phyloP scores from a whole-genome alignment of 2,329 filamentous ascomycete species.

The Allantophomopsis lycopodina region DNA sequence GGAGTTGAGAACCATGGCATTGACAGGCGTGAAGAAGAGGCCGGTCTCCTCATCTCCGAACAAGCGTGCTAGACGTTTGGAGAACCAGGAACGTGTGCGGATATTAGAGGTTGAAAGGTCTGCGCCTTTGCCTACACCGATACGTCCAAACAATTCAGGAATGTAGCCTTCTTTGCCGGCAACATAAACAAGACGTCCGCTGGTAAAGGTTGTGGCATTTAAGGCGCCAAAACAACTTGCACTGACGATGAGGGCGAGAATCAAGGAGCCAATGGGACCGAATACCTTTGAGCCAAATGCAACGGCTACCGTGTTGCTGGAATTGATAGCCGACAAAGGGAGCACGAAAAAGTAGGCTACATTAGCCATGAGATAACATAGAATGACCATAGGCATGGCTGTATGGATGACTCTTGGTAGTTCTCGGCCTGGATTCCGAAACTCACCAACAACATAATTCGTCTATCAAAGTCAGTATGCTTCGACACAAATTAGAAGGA shows the following conservation, averaged over 20 bases:
- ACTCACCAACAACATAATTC: conserved; percentile 96
- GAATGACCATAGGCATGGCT: conserved; percentile 85
- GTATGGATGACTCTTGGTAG: conserved; percentile 92
- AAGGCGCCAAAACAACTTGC: conserved; percentile 89
- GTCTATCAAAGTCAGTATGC: conserved; percentile 42
- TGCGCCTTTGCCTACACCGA: conserved; percentile 49
- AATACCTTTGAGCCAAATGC: conserved; percentile 87
- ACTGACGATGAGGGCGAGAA: conserved; percentile 80
- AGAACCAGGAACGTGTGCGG: conserved; percentile 39
- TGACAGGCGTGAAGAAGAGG: conserved; percentile 87
- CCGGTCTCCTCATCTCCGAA: conserved; percentile 67
- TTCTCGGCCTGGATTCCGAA: conserved; percentile 80
- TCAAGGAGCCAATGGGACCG: conserved; percentile 64
- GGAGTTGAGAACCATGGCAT: conserved; percentile 75
- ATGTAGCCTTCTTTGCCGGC: conserved; percentile 94
- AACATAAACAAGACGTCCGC: conserved; percentile 80
- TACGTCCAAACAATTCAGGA: conserved; percentile 66
- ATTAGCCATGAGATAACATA: conserved; percentile 83
- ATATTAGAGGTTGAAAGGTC: conserved; percentile 25
- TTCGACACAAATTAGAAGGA: neutral
- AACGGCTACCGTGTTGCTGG: conserved; percentile 89
- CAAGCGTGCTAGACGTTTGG: conserved; percentile 42
- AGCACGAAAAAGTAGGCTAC: conserved; percentile 90
- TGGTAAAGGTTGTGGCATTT: conserved; percentile 90
- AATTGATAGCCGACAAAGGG: conserved; percentile 66